These are phyloP conservation scores for Prunus yedoensis DNA, from an alignment of 331 rosid genomes.

Conservation along the genomic window DNA sequence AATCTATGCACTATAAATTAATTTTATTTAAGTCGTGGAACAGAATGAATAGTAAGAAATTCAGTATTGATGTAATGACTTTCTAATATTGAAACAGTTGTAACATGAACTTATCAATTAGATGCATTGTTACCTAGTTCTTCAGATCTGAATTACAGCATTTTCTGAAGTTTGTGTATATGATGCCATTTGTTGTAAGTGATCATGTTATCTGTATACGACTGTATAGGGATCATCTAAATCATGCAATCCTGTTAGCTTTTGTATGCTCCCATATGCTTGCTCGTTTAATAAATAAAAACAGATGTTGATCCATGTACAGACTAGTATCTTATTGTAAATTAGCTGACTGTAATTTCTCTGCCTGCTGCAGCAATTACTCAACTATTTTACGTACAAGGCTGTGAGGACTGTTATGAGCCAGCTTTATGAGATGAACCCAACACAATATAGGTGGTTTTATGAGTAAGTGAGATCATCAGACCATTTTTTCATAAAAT, in stretches of 20 bases:
- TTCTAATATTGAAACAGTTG: too few relatives aligned
- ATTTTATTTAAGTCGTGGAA: too few relatives aligned
- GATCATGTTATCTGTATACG: background rate
- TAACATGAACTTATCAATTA: too few relatives aligned
- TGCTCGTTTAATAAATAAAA: too few relatives aligned
- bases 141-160: too few relatives aligned
- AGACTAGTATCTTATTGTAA: constrained; percentile 1
- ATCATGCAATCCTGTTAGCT: background rate
- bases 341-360: constrained; percentile 30
- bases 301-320: too few relatives aligned
- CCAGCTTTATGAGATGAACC: constrained; percentile 95
- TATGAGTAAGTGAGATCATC: constrained; percentile 67
- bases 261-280: background rate
- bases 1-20: too few relatives aligned
- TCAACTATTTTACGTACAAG: constrained; percentile 89
- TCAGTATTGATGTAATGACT: too few relatives aligned
- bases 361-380: constrained; percentile 69
- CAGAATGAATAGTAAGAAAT: too few relatives aligned
- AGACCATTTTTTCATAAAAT: background rate
- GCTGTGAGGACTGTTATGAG: constrained; percentile 95
- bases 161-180: too few relatives aligned
- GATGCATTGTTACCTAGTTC: too few relatives aligned
- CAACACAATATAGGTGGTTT: constrained; percentile 82
- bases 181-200: background rate
- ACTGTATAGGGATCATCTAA: too few relatives aligned